Evolutionary conservation across 148 eudicot species (phyloP), one percentile per base, ranked within the genome.

Genomic region (Talinum fruticosum): DNA sequence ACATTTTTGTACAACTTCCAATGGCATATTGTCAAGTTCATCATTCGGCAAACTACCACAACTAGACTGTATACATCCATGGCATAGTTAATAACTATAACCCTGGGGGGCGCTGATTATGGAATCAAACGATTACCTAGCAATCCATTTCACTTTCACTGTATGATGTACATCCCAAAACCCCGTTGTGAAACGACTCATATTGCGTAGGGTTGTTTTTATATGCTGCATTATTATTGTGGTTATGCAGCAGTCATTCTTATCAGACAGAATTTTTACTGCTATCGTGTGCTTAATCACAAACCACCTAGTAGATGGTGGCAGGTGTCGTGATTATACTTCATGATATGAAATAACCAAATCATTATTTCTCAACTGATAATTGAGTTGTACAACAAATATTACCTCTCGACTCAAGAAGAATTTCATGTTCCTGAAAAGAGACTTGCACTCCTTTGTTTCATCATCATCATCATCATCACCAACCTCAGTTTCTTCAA

Each of bases 351-450:
- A 51, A 51, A 19, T 51, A 51, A 15, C 10, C 59, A 26, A 10
- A 62, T 62, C 66, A n/a, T 0, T 26, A 62, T 24, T 10, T 71
- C 34, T 71, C 10, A 44, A 6, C 6, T 14, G 59, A 71, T 26
- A 29, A 30, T 15, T 15, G 30, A 15, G 28, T 23, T 24, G 30
- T 1, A 35, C 1, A 18, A 34, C n/a, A 69, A 72, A 79, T n/a
- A 84, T 65, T 66, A 93, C 99, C 99, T 96, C 97, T 66, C 99
- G 94, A 75, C 93, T 88, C 87, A 96, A 87, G 84, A 90, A 96
- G 85, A 96, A 87, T 76, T 84, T 91, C 87, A 89, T 76, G 77
- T 88, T 80, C 89, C 83, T 86, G 45, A 96, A 93, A n/a, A 96
- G 91, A 49, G 89, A 76, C 82, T 81, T 93, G 82, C 97, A 93